Evolutionary conservation across 805 yeast genomes (phyloP).

Genomic region (Lipomyces spencermartinsiae): DNA sequence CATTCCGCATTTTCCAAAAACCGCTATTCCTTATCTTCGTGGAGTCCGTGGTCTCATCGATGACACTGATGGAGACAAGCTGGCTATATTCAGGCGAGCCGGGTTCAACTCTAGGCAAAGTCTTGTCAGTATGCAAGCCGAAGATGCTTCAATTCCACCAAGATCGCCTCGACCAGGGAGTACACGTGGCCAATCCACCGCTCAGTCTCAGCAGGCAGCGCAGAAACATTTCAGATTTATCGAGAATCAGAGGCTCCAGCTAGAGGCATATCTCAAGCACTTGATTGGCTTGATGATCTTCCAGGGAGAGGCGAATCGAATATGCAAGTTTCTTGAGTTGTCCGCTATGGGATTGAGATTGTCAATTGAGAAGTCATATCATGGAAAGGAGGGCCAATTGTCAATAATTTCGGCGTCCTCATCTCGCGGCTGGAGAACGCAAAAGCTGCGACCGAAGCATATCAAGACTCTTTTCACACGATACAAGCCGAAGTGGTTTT

Average conservation of each 20-base stretch:
- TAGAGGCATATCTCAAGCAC: constrained; percentile 72
- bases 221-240: constrained; percentile 25
- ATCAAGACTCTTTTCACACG: constrained; percentile 86
- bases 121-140: constrained; percentile 8
- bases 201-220: not conserved
- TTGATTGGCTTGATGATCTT: constrained; percentile 65
- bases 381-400: constrained; percentile 88
- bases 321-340: constrained; percentile 87
- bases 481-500: constrained; percentile 90
- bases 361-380: constrained; percentile 78
- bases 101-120: constrained; percentile 17
- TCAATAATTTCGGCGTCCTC: constrained; percentile 82
- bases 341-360: constrained; percentile 86
- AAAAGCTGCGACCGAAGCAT: constrained; percentile 81
- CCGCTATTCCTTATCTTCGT: constrained; percentile 39
- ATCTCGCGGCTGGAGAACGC: constrained; percentile 94
- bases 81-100: not conserved
- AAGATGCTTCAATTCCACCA: constrained; percentile 8
- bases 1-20: constrained; percentile 54
- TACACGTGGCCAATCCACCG: not conserved
- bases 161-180: constrained; percentile 6
- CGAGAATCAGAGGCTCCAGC: constrained; percentile 43
- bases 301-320: constrained; percentile 78
- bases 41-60: constrained; percentile 32
- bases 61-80: constrained; percentile 7